Evolutionary conservation across 768 basidiomycete species (phyloP).

Genomic region (Cystofilobasidium macerans): DNA sequence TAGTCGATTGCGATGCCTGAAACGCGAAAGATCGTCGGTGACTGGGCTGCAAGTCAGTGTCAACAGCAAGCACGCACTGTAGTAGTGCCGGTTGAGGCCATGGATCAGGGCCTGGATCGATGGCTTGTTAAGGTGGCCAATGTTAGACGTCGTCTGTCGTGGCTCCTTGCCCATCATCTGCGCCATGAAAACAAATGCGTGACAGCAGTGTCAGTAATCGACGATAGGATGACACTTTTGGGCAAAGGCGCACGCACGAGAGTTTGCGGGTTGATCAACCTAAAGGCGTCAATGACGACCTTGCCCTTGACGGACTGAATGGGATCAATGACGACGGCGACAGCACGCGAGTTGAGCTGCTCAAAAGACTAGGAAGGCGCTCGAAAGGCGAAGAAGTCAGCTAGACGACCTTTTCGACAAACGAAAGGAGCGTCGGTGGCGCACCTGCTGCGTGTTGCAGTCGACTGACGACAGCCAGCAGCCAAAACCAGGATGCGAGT

Average conservation of each 20-base stretch:
- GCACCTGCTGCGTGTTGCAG: slow-evolving; percentile 94
- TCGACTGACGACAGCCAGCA: slow-evolving; percentile 99
- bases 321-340: slow-evolving; percentile 94
- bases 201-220: background rate
- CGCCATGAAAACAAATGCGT: no score
- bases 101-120: slow-evolving; percentile 75
- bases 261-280: slow-evolving; percentile 82
- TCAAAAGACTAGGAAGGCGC: slow-evolving; percentile 68
- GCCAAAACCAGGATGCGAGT: slow-evolving; percentile 98
- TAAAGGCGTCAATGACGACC: slow-evolving; percentile 98
- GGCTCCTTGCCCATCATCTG: slow-evolving; percentile 79
- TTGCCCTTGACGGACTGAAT: slow-evolving; percentile 96
- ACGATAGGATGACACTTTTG: no score
- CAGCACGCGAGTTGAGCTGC: slow-evolving; percentile 78
- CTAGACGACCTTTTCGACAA: background rate
- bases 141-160: slow-evolving; percentile 93
- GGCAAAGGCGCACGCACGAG: slow-evolving; percentile 40
- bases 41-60: no score
- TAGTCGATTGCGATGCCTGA: slow-evolving; percentile 80
- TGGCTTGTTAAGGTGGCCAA: slow-evolving; percentile 98
- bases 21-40: no score
- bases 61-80: slow-evolving; percentile 24
- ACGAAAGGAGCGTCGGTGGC: slow-evolving; percentile 26
- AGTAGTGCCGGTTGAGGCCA: slow-evolving; percentile 27
- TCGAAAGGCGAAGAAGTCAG: background rate